phyloP scores from a whole-genome alignment of 2,329 filamentous ascomycete genomes.

The Penicillium hesseltinei region DNA sequence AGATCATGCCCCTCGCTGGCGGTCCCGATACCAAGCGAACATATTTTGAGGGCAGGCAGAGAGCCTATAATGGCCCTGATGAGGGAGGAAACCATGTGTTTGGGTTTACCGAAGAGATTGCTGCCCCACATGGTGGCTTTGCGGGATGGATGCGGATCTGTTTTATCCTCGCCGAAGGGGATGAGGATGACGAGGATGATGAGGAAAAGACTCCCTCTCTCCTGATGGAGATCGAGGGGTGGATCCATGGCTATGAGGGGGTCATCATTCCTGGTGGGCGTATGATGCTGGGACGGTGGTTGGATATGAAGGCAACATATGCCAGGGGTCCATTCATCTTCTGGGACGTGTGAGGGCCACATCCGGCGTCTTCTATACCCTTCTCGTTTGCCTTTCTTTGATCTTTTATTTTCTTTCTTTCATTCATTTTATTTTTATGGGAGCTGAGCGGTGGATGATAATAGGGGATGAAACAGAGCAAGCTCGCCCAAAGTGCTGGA shows the following conservation, averaged over 20 bases:
- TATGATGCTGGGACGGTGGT: conserved; percentile 52
- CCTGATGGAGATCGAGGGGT: conserved; percentile 23
- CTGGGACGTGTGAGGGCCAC: conserved; percentile 25
- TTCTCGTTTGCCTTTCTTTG: neutral
- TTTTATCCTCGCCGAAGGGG: conserved; percentile 34
- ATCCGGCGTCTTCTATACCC: neutral
- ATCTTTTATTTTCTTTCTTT: neutral
- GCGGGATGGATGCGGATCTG: conserved; percentile 39
- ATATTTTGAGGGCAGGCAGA: conserved; percentile 31
- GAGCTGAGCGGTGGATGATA: neutral
- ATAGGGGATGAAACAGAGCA: neutral
- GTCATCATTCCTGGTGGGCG: conserved; percentile 48
- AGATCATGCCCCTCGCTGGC: conserved; percentile 19
- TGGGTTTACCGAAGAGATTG: conserved; percentile 37
- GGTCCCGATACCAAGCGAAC: conserved; percentile 1
- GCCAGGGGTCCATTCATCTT: conserved; percentile 33
- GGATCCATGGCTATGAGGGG: conserved; percentile 49
- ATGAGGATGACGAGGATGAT: neutral
- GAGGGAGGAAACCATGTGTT: conserved; percentile 24
- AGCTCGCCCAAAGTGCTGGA: neutral
- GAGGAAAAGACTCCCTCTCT: conserved; percentile 1
- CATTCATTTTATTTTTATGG: neutral
- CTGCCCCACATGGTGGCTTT: conserved; percentile 27
- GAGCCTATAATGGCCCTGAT: conserved; percentile 5
- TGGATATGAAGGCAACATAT: conserved; percentile 24